Evolutionary conservation across 78 protist genomes (phyloP), one percentile per base, ranked within the genome.

Genomic region (Cavenderia fasciculata): DNA sequence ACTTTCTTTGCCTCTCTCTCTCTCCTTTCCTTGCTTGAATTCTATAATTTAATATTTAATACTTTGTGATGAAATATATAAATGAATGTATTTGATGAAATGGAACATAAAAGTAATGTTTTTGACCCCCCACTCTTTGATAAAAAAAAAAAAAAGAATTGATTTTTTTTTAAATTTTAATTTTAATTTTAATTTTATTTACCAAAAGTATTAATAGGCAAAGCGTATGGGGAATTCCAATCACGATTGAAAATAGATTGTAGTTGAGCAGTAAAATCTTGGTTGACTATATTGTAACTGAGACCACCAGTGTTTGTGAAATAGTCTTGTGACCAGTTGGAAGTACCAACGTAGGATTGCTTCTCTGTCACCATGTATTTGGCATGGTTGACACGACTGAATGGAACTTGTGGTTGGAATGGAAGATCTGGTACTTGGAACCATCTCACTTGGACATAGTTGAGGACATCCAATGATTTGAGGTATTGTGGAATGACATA

Each of bases 361-460:
- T 49, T 2, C 27, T 96, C 97, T 12, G 97, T 92, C 0, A 95
- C 97, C 91, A 94, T 51, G 70, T 70, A 96, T 63, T 96, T 96
- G 66, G 97, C 95, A 59, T 96, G 97, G 56, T 95, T 93, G 31
- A 96, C 97, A 29, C 97, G 63, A 2, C 97, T 84, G 92, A 71
- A 95, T n/a, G 96, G 96, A 0, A 86, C 87, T 62, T 66, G 86
- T 29, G 70, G 85, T 18, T 61, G 27, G 19, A 54, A 10, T 1
- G 73, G 76, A 27, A 79, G n/a, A 23, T 90, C 79, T 12, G 97
- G 96, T 3, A 93, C 92, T 14, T 38, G 57, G 59, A 93, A 95
- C 88, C 88, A 74, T 12, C 84, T 18, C 21, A 95, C 96, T 14
- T 66, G 52, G 43, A 95, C 87, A 36, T 72, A 84, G 29, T 14